These are phyloP conservation scores for Mycena crocata DNA, from an alignment of 768 basidiomycete species.

Conservation along the genomic window DNA sequence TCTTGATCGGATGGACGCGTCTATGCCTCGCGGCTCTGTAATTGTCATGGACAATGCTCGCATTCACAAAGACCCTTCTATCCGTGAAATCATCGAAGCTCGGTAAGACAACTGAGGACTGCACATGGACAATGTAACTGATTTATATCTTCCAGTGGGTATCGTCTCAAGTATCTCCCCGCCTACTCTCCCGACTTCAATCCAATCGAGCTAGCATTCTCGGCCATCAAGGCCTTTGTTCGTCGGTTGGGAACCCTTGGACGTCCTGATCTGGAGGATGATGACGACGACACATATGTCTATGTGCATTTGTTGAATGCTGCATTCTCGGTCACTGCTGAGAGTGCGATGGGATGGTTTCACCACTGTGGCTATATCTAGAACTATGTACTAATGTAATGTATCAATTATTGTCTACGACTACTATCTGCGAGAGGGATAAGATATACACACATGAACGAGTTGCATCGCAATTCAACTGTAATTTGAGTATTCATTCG, in stretches of 20 bases:
- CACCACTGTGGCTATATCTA: conserved; percentile 25
- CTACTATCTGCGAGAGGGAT: no score
- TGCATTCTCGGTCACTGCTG: conserved; percentile 13
- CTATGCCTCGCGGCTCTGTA: conserved; percentile 41
- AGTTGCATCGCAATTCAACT: no score
- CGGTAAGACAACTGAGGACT: no score
- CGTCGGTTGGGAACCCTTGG: conserved; percentile 17
- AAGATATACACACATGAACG: no score
- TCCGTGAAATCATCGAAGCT: conserved; percentile 42
- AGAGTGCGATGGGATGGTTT: conserved; percentile 13
- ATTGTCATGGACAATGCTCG: conserved; percentile 51
- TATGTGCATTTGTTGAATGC: conserved; percentile 16
- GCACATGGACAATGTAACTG: no score
- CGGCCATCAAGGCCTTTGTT: conserved; percentile 34
- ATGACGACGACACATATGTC: conserved; percentile 15
- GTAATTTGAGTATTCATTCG: no score
- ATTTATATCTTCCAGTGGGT: conserved; percentile 8
- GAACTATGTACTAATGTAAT: no score
- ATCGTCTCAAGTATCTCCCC: conserved; percentile 35
- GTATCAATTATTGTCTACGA: no score
- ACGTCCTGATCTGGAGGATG: neutral
- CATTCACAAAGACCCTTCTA: conserved; percentile 43
- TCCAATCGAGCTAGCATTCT: conserved; percentile 41
- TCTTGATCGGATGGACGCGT: conserved; percentile 45
- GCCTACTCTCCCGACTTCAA: conserved; percentile 44